Percentiles rank a stretch among this genome's conserved stretches.
Evolutionary conservation across 2,329 filamentous ascomycete species (phyloP).

Genomic region (Pyrenophora graminea): DNA sequence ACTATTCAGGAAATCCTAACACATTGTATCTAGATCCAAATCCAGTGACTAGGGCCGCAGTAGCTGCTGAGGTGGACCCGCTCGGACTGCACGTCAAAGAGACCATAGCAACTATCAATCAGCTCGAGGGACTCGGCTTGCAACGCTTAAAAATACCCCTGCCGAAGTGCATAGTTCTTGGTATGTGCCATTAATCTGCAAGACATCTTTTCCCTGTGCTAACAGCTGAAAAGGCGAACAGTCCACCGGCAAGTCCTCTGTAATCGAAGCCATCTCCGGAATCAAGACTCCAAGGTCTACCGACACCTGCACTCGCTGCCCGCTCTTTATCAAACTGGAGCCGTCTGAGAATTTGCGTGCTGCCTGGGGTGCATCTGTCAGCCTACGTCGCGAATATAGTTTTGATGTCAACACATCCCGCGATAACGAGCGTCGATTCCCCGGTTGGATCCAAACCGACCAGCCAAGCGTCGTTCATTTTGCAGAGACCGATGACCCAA

Average conservation of each 20-base stretch:
- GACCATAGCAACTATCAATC: slow-evolving; percentile 66
- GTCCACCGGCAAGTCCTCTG: slow-evolving; percentile 77
- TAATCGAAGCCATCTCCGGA: slow-evolving; percentile 57
- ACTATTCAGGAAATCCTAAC: background rate
- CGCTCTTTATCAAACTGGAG: slow-evolving; percentile 75
- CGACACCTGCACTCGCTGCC: slow-evolving; percentile 79
- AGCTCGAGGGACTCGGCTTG: slow-evolving; percentile 71
- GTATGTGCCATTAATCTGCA: slow-evolving; percentile 40
- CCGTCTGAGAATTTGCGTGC: slow-evolving; percentile 51
- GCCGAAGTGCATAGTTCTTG: slow-evolving; percentile 80
- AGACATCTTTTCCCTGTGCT: background rate
- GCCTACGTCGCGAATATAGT: slow-evolving; percentile 66
- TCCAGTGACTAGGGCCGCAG: background rate
- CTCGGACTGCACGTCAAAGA: slow-evolving; percentile 68
- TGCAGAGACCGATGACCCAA: slow-evolving; percentile 63
- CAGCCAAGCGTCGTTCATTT: slow-evolving; percentile 59
- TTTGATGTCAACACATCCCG: slow-evolving; percentile 52
- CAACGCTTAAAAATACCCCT: slow-evolving; percentile 68
- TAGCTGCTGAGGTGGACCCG: slow-evolving; percentile 16
- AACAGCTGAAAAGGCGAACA: slow-evolving; percentile 60
- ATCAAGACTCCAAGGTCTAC: slow-evolving; percentile 72
- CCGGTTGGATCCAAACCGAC: slow-evolving; percentile 62
- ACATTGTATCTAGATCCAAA: background rate
- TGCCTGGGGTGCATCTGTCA: slow-evolving; percentile 70
- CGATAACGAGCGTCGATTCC: slow-evolving; percentile 56